Conservation (phyloP, 1,284 basidiomycete genomes). For the Entoloma clypeatum region DNA sequence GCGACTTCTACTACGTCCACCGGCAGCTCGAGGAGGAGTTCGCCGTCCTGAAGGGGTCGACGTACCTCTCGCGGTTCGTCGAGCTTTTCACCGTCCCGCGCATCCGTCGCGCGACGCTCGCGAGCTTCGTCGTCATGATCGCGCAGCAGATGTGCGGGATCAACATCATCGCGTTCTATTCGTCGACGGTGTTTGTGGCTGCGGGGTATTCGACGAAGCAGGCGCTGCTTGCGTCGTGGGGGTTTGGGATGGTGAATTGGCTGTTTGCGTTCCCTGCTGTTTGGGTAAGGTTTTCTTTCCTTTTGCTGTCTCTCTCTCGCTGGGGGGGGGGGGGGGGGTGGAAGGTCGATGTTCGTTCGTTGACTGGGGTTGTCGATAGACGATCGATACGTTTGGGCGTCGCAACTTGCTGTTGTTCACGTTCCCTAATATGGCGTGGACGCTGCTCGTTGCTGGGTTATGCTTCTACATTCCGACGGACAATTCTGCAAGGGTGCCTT, state of each 20-base stretch:
- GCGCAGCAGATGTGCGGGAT: constrained; percentile 58
- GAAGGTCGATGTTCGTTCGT: too few relatives aligned
- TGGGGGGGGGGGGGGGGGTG: too few relatives aligned
- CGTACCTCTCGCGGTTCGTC: constrained; percentile 44
- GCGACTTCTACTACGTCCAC: constrained; percentile 58
- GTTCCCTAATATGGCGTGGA: constrained; percentile 59
- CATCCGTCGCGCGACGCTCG: constrained; percentile 66
- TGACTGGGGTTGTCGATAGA: constrained; percentile 20
- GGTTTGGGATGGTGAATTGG: constrained; percentile 71
- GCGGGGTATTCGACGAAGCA: constrained; percentile 48
- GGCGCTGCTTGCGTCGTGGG: constrained; percentile 64
- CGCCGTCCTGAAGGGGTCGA: constrained; percentile 44
- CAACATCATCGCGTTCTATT: constrained; percentile 64
- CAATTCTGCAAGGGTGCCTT: constrained; percentile 38
- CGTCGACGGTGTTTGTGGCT: constrained; percentile 60
- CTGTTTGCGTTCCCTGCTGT: constrained; percentile 64
- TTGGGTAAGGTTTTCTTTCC: constrained; percentile 32
- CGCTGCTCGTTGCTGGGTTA: constrained; percentile 56
- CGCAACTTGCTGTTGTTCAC: constrained; percentile 55
- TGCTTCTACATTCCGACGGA: constrained; percentile 45
- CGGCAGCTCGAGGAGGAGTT: constrained; percentile 54
- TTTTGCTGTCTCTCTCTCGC: neutral
- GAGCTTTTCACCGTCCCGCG: constrained; percentile 69
- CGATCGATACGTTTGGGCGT: constrained; percentile 57
- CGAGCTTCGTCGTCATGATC: constrained; percentile 65